phyloP scores from a whole-genome alignment of 1,139 yeast genomes.

The Lizanozyma gosingica region DNA sequence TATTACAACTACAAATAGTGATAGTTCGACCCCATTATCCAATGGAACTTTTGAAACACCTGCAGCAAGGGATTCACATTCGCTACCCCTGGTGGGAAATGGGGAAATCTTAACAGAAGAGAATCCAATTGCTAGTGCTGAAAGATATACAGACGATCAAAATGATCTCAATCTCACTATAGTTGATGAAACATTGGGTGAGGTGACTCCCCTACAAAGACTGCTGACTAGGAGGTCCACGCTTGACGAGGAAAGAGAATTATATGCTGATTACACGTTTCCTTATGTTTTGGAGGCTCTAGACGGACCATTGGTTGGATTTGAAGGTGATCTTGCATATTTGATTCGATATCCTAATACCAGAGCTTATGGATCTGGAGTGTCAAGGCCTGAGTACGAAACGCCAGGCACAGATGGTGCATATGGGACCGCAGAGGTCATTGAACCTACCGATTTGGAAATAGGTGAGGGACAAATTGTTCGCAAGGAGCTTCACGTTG shows the following conservation, averaged over 20 bases:
- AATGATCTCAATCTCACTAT: not conserved
- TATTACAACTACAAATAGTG: not conserved
- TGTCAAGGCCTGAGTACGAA: not conserved
- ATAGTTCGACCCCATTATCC: not conserved
- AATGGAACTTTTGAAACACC: not conserved
- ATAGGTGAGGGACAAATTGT: conserved; percentile 12
- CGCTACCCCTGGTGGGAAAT: too few relatives aligned
- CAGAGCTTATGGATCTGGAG: not conserved
- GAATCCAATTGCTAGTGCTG: not conserved
- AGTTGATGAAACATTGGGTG: not conserved
- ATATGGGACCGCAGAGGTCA: not conserved
- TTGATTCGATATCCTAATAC: conserved; percentile 7
- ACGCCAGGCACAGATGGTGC: not conserved
- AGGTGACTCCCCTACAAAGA: not conserved
- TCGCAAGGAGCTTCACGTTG: conserved; percentile 25
- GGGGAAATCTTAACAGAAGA: too few relatives aligned
- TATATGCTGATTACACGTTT: conserved; percentile 39
- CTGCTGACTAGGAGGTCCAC: conserved; percentile 29
- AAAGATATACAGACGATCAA: too few relatives aligned
- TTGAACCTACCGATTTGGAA: conserved; percentile 11
- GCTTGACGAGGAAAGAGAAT: conserved; percentile 49
- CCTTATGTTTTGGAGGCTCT: conserved; percentile 40
- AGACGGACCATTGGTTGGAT: conserved; percentile 53
- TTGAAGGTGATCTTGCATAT: conserved; percentile 43
- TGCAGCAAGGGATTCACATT: not conserved